Evolutionary conservation across 116 monocot species (phyloP), one percentile per base, ranked within the genome.

Genomic region (Cymodocea nodosa): DNA sequence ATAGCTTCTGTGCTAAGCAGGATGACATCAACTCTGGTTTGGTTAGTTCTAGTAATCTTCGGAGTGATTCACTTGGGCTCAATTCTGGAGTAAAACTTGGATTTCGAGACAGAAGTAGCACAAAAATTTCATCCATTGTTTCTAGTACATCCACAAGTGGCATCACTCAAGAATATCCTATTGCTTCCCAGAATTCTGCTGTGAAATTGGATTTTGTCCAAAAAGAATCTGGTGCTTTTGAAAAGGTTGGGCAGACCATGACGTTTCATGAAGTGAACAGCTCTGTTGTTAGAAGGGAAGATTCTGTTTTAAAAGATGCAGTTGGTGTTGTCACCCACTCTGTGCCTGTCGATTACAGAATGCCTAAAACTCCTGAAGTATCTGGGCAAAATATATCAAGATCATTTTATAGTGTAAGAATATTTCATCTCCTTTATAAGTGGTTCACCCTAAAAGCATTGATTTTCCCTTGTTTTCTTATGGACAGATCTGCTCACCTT

Each of bases 331-430:
- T 49, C 20, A 35, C 23, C 5, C 80, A 79, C 44, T 39, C 60
- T 68, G 51, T 68, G 2, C 40, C 61, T 58, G 65, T 72, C 20
- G 69, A 71, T 62, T 17, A 30, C 39, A 69, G 52, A 78, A 76
- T 22, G 37, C 62, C 56, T 61, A 81, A 74, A 68, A 56, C 62
- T 59, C 39, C 64, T 54, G 76, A 70, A 52, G 72, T 69, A 55
- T 73, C 93, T 73, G 80, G 76, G 56, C 36, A 69, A 50, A 79
- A 87, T 17, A 23, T 83, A 19, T 71, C 81, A 55, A 85, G 86
- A 66, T 75, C 83, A 25, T 90, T 90, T 62, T 87, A 90, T 69
- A 83, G 74, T 74, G 95, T 95, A 81, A 83, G 90, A 17, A 48
- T 51, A 65, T 65, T 65, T 65, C 5, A 36, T 37, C 24, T 13